Evolutionary conservation across 257 asterid species (phyloP), one percentile per base, ranked within the genome.

Genomic region (Solanum chmielewskii): DNA sequence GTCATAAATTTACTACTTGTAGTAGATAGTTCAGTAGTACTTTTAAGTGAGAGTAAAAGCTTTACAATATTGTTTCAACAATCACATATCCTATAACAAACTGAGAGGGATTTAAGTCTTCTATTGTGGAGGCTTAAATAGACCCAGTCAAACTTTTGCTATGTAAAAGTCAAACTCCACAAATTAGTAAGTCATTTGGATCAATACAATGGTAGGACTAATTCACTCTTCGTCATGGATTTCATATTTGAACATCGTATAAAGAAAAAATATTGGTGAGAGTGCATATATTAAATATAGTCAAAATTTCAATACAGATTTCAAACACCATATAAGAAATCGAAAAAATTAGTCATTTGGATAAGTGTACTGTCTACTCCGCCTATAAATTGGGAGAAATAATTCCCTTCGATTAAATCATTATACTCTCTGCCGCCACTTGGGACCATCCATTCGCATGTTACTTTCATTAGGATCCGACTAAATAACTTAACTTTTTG

Each of bases 301-400:
- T 52, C n/a, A 0, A 0, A 52, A 16, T 18, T 52, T 23, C 4
- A 52, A 16, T 52, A 16, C 0, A 15, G 8, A 49, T 15, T 49
- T 5, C 3, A 49, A 7, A 52, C 9, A 52, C 1, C 10, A 1
- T 2, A 2, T 3, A 1, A 2, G 0, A 52, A 52, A 18, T 3
- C 60, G 1, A 49, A 49, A 49, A 49, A 16, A 1, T 37, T 37
- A 18, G 2, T 18, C 0, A 18, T 56, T 56, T 18, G n/a, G 2
- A 56, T 56, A 0, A 56, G 64, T 16, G 4, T 18, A 56, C 11
- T 56, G 64, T 56, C 64, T 56, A 18, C 64, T 56, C 9, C n/a
- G n/a, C n/a, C 64, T 56, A 56, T 56, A 56, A 56, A 56, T 56
- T 56, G 20, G n/a, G 64, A 56, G n/a, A 18, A 9, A 35, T 18